These are phyloP conservation scores for Thelonectria blattea DNA, from an alignment of 2,329 filamentous ascomycete species.

Conservation along the genomic window DNA sequence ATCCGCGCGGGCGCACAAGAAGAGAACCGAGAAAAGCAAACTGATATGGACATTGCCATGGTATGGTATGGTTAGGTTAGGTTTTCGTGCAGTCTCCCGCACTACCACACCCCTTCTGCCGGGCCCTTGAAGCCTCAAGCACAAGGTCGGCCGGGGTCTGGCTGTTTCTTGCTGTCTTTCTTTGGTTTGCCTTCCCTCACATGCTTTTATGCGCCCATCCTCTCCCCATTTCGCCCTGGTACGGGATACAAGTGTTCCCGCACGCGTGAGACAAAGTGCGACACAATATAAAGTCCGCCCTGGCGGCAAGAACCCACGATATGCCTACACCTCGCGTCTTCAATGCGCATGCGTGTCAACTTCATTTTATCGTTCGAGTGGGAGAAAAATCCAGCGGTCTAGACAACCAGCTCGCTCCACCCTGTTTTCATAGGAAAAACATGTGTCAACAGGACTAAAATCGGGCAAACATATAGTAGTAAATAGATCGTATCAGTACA, in stretches of 20 bases:
- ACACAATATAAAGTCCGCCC: conserved; percentile 29
- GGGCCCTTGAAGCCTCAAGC: neutral
- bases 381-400: conserved; percentile 67
- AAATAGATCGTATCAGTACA: neutral
- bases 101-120: neutral
- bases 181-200: neutral
- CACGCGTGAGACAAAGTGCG: neutral
- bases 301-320: conserved; percentile 53
- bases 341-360: conserved; percentile 66
- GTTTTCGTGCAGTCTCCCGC: neutral
- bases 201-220: neutral
- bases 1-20: conserved; percentile 14
- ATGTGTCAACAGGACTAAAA: conserved; percentile 69
- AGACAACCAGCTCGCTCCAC: conserved; percentile 73
- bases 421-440: conserved; percentile 62
- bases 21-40: neutral
- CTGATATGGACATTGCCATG: neutral
- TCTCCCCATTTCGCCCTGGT: neutral
- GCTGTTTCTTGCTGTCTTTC: neutral
- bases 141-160: neutral
- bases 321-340: conserved; percentile 67
- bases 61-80: no score
- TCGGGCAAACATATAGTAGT: conserved; percentile 54
- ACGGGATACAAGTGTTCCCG: conserved; percentile 14
- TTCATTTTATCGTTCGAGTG: conserved; percentile 64